A percentile compares a stretch with the other conserved stretches of the same genome.
Evolutionary conservation across 139 green algal species (phyloP).

Genomic region (Chlamydomonas eustigma): DNA sequence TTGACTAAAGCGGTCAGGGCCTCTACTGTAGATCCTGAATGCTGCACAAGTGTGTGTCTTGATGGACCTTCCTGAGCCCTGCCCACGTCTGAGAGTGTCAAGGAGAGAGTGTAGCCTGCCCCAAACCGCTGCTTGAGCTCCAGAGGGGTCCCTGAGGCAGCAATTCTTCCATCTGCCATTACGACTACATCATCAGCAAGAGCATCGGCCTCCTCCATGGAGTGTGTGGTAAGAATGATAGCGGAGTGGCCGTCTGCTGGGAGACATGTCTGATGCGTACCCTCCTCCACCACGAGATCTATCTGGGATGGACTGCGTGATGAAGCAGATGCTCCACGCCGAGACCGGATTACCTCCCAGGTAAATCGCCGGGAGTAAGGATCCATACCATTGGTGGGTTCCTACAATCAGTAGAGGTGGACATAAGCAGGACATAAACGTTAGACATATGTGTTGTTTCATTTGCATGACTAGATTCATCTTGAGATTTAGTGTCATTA

Average conservation of each 20-base stretch:
- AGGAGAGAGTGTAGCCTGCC: slow-evolving; percentile 73
- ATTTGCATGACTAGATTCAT: too few relatives aligned
- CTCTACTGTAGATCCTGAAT: background rate
- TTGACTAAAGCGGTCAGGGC: background rate
- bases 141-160: slow-evolving; percentile 58
- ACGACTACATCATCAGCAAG: slow-evolving; percentile 77
- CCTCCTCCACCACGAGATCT: slow-evolving; percentile 83
- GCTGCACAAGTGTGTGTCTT: background rate
- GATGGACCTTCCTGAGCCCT: too few relatives aligned
- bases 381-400: slow-evolving; percentile 84
- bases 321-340: background rate
- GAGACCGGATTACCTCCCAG: slow-evolving; percentile 72
- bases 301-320: slow-evolving; percentile 35
- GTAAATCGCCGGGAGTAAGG: slow-evolving; percentile 65
- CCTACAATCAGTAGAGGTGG: slow-evolving; percentile 18
- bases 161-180: slow-evolving; percentile 62
- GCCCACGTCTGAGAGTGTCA: slow-evolving; percentile 31
- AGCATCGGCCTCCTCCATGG: slow-evolving; percentile 84
- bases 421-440: background rate
- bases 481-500: too few relatives aligned
- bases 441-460: background rate
- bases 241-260: slow-evolving; percentile 37
- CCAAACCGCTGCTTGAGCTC: slow-evolving; percentile 68
- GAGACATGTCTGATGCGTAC: slow-evolving; percentile 78
- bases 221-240: slow-evolving; percentile 92